phyloP scores from a whole-genome alignment of 768 basidiomycete species.

The Omphalotus guepiniiformis region DNA sequence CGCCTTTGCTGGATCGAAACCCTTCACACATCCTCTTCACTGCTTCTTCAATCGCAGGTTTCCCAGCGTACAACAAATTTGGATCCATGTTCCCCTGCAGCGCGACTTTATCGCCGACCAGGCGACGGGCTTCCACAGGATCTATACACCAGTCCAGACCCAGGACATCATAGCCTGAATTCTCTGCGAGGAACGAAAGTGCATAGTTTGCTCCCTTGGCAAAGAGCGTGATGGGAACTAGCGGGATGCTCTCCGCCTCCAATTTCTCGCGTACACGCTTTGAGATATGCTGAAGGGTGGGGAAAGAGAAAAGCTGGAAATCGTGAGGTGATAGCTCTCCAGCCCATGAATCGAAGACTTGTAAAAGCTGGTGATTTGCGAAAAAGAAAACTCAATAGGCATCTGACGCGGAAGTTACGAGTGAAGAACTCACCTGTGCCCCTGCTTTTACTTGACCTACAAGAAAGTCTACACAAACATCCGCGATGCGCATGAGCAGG shows the following conservation, averaged over 20 bases:
- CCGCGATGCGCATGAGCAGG: conserved; percentile 76
- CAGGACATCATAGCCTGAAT: conserved; percentile 79
- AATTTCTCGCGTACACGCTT: conserved; percentile 61
- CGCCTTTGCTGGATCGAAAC: conserved; percentile 60
- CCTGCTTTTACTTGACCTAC: conserved; percentile 94
- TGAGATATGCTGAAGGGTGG: conserved; percentile 71
- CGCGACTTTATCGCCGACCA: conserved; percentile 59
- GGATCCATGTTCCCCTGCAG: conserved; percentile 97
- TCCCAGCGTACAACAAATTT: conserved; percentile 77
- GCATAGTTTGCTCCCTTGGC: conserved; percentile 90
- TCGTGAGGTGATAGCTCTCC: conserved; percentile 89
- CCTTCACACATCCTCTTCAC: conserved; percentile 78
- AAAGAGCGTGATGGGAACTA: conserved; percentile 85
- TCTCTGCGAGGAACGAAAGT: conserved; percentile 52
- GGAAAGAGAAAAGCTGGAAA: conserved; percentile 80
- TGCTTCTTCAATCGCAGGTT: conserved; percentile 78
- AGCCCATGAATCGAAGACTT: conserved; percentile 97
- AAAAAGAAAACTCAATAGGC: background rate
- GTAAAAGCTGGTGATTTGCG: conserved; percentile 60
- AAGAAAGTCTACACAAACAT: conserved; percentile 84
- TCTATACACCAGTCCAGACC: conserved; percentile 92
- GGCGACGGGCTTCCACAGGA: conserved; percentile 60
- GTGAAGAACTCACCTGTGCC: conserved; percentile 70
- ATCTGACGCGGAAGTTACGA: background rate
- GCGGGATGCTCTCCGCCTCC: conserved; percentile 43